Evolutionary conservation across 2,329 filamentous ascomycete genomes (phyloP).

Genomic region (Sclerotinia glacialis): DNA sequence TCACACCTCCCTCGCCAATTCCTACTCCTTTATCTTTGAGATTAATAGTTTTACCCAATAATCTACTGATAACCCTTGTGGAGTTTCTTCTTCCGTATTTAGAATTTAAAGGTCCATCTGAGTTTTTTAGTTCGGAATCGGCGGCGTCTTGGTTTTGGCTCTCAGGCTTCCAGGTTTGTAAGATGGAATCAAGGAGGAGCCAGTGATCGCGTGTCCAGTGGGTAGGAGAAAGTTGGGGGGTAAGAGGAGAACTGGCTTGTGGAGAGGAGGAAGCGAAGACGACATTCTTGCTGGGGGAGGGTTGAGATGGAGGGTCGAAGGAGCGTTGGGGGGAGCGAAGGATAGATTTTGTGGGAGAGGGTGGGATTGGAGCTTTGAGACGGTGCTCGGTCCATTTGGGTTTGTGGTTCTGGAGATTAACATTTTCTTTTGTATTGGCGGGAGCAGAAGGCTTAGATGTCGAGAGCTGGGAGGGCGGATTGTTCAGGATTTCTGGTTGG

Average conservation of each 20-base stretch:
- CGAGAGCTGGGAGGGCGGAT: neutral
- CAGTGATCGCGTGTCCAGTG: constrained; percentile 39
- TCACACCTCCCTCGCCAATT: constrained; percentile 1
- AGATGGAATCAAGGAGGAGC: constrained; percentile 35
- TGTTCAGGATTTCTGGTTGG: neutral
- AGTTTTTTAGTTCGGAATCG: neutral
- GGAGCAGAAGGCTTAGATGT: constrained; percentile 14
- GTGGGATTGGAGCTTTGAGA: constrained; percentile 20
- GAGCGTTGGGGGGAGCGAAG: constrained; percentile 36
- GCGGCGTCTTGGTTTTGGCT: constrained; percentile 19
- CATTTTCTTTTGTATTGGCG: constrained; percentile 28
- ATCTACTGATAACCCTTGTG: constrained; percentile 36
- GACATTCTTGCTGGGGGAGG: constrained; percentile 35
- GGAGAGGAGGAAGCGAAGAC: constrained; percentile 39
- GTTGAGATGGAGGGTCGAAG: constrained; percentile 15
- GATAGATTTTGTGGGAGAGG: constrained; percentile 38
- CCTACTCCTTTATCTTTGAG: constrained; percentile 16
- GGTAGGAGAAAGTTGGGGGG: constrained; percentile 30
- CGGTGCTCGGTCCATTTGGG: constrained; percentile 33
- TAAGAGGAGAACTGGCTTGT: constrained; percentile 27
- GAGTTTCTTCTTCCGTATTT: constrained; percentile 30
- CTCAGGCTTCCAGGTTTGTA: constrained; percentile 35
- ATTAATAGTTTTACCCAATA: constrained; percentile 36
- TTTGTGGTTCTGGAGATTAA: constrained; percentile 21
- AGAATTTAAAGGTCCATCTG: constrained; percentile 12